Percentiles rank a stretch among this genome's conserved stretches.
phyloP scores from a whole-genome alignment of 257 asterid species.

The Sherardia arvensis region DNA sequence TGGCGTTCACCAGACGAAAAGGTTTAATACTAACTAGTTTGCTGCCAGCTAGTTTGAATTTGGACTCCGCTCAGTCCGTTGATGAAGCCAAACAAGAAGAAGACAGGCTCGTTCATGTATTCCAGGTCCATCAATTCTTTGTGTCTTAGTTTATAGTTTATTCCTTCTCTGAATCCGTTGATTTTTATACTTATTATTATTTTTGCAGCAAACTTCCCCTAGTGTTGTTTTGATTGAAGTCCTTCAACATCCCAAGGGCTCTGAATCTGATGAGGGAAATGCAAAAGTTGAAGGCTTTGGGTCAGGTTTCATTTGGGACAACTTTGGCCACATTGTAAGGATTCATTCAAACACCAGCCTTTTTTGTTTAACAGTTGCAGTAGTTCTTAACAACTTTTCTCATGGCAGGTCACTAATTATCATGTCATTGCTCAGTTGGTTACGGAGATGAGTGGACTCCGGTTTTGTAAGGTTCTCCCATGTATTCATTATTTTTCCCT shows the following conservation, averaged over 20 bases:
- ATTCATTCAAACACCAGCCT: constrained; percentile 3
- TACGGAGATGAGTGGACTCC: constrained; percentile 63
- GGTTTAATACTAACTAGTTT: constrained; percentile 44
- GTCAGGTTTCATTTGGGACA: constrained; percentile 93
- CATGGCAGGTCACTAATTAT: constrained; percentile 70
- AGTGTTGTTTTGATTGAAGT: constrained; percentile 73
- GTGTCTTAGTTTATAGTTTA: not conserved
- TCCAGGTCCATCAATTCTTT: constrained; percentile 36
- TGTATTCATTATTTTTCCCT: constrained; percentile 4
- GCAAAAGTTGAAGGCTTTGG: constrained; percentile 82
- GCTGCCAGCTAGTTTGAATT: constrained; percentile 22
- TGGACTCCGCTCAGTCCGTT: constrained; percentile 25
- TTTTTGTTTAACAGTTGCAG: not conserved
- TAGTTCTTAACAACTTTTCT: not conserved
- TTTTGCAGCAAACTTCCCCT: constrained; percentile 54
- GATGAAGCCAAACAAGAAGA: constrained; percentile 51
- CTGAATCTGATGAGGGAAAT: constrained; percentile 41
- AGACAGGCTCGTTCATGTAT: constrained; percentile 43
- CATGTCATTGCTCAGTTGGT: constrained; percentile 76
- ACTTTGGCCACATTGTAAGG: constrained; percentile 83
- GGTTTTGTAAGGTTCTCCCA: constrained; percentile 73
- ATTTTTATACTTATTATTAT: no score
- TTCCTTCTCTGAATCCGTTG: not conserved
- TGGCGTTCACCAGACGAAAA: constrained; percentile 33
- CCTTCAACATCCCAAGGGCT: constrained; percentile 39